These are phyloP conservation scores for Beauveria pseudobassiana DNA, from an alignment of 2,329 filamentous ascomycete species.

Conservation along the genomic window DNA sequence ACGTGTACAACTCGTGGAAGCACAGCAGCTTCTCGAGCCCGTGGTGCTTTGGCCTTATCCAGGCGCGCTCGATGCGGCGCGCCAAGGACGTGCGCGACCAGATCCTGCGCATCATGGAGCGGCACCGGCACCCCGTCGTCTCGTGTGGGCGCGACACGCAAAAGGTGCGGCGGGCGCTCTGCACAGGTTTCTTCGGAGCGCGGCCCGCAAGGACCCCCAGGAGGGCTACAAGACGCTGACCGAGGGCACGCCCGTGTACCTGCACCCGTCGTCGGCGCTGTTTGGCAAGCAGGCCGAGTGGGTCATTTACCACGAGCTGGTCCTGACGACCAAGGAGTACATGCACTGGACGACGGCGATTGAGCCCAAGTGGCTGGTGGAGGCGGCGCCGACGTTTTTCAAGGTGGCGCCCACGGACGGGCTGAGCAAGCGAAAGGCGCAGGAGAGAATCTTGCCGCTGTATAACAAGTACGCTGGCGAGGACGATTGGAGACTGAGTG, in stretches of 20 bases:
- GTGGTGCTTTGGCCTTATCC: conserved; percentile 97
- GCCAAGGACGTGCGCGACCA: conserved; percentile 91
- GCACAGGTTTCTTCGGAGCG: conserved; percentile 93
- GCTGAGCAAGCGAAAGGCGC: conserved; percentile 85
- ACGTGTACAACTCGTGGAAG: conserved; percentile 98
- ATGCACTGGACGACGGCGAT: conserved; percentile 94
- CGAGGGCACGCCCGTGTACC: conserved; percentile 88
- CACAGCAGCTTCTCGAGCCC: conserved; percentile 70
- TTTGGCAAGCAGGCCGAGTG: conserved; percentile 96
- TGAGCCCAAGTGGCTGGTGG: conserved; percentile 89
- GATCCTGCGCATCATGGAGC: conserved; percentile 85
- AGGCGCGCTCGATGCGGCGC: conserved; percentile 79
- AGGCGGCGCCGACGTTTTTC: conserved; percentile 98
- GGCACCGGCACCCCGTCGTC: conserved; percentile 74
- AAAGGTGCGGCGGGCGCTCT: conserved; percentile 81
- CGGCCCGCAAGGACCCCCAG: conserved; percentile 87
- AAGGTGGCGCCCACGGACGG: conserved; percentile 86
- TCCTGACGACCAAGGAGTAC: conserved; percentile 94
- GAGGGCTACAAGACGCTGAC: conserved; percentile 98
- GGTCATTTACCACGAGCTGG: conserved; percentile 86
- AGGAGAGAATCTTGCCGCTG: conserved; percentile 88
- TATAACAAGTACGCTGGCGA: conserved; percentile 89
- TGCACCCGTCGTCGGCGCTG: conserved; percentile 84
- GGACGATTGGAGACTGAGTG: conserved; percentile 90
- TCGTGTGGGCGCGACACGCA: conserved; percentile 84